Percentiles rank a stretch among this genome's conserved stretches.
These are phyloP conservation scores for Rhodosorus marinus DNA, from an alignment of 23 red algal species.

Conservation along the genomic window DNA sequence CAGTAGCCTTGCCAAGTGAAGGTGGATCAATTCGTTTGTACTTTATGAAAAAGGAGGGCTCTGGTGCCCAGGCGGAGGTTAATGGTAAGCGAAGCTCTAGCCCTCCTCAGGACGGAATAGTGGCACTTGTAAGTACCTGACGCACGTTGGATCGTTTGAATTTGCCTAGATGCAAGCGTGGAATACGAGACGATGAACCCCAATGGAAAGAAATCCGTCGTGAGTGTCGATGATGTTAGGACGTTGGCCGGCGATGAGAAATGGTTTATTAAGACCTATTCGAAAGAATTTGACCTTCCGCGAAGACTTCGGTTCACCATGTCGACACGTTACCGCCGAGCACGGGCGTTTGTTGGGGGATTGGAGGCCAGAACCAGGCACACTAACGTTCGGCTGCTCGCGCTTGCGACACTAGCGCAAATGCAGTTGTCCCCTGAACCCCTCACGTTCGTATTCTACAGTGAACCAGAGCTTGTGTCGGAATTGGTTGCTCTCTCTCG, in stretches of 20 bases:
- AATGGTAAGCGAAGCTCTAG: neutral
- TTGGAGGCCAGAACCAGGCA: conserved; percentile 15
- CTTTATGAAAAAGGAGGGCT: conserved; percentile 1
- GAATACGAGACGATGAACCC: too few relatives aligned
- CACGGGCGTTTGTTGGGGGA: conserved; percentile 13
- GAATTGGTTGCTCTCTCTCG: conserved; percentile 16
- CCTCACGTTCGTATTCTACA: conserved; percentile 4
- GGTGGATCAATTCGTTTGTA: conserved; percentile 25
- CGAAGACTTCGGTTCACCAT: conserved; percentile 23
- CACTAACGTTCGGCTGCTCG: conserved; percentile 15
- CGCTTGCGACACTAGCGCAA: conserved; percentile 30
- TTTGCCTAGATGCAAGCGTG: too few relatives aligned
- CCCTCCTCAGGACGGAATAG: neutral
- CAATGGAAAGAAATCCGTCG: too few relatives aligned
- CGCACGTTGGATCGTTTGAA: too few relatives aligned
- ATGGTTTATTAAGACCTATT: conserved; percentile 22
- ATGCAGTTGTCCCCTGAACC: conserved; percentile 9
- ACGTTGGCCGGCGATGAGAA: conserved; percentile 11
- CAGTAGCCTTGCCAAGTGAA: conserved; percentile 8
- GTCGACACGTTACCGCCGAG: conserved; percentile 10
- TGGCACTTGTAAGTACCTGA: too few relatives aligned
- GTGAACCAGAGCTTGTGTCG: conserved; percentile 32
- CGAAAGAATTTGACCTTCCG: conserved; percentile 9
- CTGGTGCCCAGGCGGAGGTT: neutral
- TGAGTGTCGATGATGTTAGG: conserved; percentile 11